These are phyloP conservation scores for Fagopyrum tataricum DNA, from an alignment of 148 eudicot genomes.

Conservation along the genomic window DNA sequence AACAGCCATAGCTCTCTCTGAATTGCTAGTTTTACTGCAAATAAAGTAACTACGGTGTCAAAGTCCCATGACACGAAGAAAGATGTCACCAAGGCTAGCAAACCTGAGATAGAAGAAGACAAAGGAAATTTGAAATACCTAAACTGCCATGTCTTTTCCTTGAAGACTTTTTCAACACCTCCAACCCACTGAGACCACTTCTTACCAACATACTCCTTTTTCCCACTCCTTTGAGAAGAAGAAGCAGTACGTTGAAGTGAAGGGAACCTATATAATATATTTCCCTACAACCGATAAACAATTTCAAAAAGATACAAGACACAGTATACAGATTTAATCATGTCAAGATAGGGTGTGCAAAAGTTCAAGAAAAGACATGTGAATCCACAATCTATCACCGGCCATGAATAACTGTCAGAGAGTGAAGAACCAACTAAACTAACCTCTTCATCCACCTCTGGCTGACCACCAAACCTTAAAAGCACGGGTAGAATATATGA, in stretches of 20 bases:
- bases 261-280: constrained; percentile 83
- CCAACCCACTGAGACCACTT: constrained; percentile 68
- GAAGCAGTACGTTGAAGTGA: constrained; percentile 94
- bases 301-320: not conserved
- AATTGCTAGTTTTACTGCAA: constrained; percentile 67
- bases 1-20: constrained; percentile 84
- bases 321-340: not conserved
- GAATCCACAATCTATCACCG: not conserved
- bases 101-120: not conserved
- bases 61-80: not conserved
- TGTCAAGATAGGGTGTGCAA: not conserved
- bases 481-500: constrained; percentile 92
- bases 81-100: not conserved
- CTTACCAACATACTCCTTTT: constrained; percentile 73
- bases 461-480: constrained; percentile 85
- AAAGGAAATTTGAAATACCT: constrained; percentile 33
- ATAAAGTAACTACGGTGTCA: constrained; percentile 13
- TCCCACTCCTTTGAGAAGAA: constrained; percentile 52
- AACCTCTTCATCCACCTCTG: constrained; percentile 93
- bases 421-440: constrained; percentile 13
- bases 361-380: not conserved
- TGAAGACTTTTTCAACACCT: constrained; percentile 49
- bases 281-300: constrained; percentile 54
- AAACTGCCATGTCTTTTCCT: constrained; percentile 81
- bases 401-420: not conserved